Base-by-base conservation (phyloP, 306 rosid genomes). In the Cucurbita pepo region DNA sequence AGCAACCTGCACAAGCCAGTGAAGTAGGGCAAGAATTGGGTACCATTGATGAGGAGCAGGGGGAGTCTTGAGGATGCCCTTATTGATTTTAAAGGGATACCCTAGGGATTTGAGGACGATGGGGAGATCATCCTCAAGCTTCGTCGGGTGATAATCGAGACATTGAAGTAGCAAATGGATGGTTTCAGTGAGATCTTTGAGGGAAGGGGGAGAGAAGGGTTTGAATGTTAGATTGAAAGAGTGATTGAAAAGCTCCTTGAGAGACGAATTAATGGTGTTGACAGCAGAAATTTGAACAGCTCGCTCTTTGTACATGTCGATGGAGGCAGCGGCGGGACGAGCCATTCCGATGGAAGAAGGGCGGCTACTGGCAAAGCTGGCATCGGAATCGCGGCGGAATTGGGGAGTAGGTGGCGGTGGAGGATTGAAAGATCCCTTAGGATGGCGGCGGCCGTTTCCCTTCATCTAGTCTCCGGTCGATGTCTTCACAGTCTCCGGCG, bases 11-110 rank as follows among this genome's bases (percentile, higher is more conserved):
- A 91, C 88, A 38, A 94, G 87, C 99, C 99, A 94, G 81, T 91
- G 97, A 37, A 94, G 88, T 12, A 94, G 82, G 1, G 97, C 94
- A 30, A 94, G 91, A 22, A 91, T 51, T 0, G 89, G 30, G 1
- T 96, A 96, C 99, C 99, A 94, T 36, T 89, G 96, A 79, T 94
- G 99, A 56, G 97, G 94, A 0, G 96, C 88, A 0, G 91, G 92
- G 5, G 97, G 96, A 5, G 91, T 77, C 34, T 85, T 89, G 53
- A 94, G 86, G 44, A 94, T 75, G 0, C 91, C 83, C 54, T 89
- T 94, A 75, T 86, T 91, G 72, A 88, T 71, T 47, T 90, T 94
- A 82, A 79, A 85, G 21, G 97, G 99, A 73, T 82, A 94, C 57
- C 67, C 75, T 2, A 88, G 80, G 58, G 77, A 48, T 61, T 85